Evolutionary conservation across 2,329 filamentous ascomycete genomes (phyloP).

Genomic region (Aplosporella prunicola): DNA sequence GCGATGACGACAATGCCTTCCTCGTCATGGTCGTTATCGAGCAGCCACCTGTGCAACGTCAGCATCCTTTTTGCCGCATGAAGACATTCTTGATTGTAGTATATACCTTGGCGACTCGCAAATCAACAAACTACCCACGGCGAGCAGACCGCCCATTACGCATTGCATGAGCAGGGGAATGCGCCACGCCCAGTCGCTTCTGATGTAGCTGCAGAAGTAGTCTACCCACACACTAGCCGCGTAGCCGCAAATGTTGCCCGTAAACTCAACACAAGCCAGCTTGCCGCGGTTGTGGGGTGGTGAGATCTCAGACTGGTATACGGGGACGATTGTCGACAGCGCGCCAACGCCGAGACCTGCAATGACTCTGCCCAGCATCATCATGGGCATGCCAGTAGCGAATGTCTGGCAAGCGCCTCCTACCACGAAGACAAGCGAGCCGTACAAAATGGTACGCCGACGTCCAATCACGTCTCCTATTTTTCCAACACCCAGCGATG

Average conservation of each 20-base stretch:
- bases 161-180: conserved; percentile 87
- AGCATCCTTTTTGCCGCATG: conserved; percentile 16
- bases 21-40: conserved; percentile 96
- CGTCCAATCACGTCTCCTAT: conserved; percentile 89
- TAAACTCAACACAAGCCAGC: conserved; percentile 95
- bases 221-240: conserved; percentile 97
- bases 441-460: conserved; percentile 83
- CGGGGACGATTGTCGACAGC: conserved; percentile 42
- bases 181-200: conserved; percentile 80
- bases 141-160: conserved; percentile 81
- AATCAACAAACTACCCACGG: conserved; percentile 78
- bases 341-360: conserved; percentile 43
- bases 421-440: conserved; percentile 75
- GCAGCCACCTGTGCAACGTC: conserved; percentile 61
- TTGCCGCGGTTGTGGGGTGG: conserved; percentile 93
- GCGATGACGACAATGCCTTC: conserved; percentile 98
- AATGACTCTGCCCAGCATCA: conserved; percentile 50
- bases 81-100: background rate
- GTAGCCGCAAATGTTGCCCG: conserved; percentile 93
- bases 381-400: conserved; percentile 77
- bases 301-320: conserved; percentile 54
- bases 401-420: conserved; percentile 81
- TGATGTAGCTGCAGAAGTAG: conserved; percentile 89
- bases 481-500: conserved; percentile 75
- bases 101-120: conserved; percentile 86